Evolutionary conservation across 2,329 filamentous ascomycete genomes (phyloP), one percentile per base, ranked within the genome.

Genomic region (Colletotrichum godetiae): DNA sequence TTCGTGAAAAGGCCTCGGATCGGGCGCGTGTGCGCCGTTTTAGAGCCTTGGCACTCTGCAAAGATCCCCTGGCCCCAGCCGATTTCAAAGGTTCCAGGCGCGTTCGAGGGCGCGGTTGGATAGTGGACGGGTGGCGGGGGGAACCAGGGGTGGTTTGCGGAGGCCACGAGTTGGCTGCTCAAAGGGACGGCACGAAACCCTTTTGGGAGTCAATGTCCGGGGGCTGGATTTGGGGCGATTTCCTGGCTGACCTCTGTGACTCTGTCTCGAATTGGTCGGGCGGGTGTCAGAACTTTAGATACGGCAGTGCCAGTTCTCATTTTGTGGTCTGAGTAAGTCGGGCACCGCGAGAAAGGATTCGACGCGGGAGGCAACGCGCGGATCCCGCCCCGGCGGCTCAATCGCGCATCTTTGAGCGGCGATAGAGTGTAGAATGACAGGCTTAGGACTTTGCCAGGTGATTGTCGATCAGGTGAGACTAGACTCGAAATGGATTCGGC

Each of bases 21-120:
- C 19, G 11, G 42, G 42, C 27, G 11, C 27, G 11, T 52, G 59
- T 62, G 19, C 27, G 42, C 37, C 27, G 19, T 4, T 24, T 27
- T 7, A 24, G 8, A 29, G 15, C 29, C 61, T 64, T 64, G 61
- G 61, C 61, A 37, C n/a, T 53, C 29, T 55, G 49, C 63, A 71
- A 71, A 71, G 29, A 67, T 71, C 15, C 68, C 68, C 33, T 24
- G 53, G 29, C 63, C 53, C 27, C 27, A 29, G 27, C 27, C 11
- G 31, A 67, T n/a, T 56, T 31, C 63, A 71, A 71, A 67, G 64
- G 63, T 71, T 62, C 68, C 68, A 56, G 46, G 37, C 31, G 37
- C 11, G 58, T 11, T 42, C 27, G 24, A 35, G n/a, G n/a, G 35
- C 33, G 12, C 19, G 31, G 27, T 19, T 27, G 22, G 24, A 60